Percentiles rank a stretch among this genome's conserved stretches.
phyloP scores from a whole-genome alignment of 179 eudicot genomes.

The Actinidia arguta region DNA sequence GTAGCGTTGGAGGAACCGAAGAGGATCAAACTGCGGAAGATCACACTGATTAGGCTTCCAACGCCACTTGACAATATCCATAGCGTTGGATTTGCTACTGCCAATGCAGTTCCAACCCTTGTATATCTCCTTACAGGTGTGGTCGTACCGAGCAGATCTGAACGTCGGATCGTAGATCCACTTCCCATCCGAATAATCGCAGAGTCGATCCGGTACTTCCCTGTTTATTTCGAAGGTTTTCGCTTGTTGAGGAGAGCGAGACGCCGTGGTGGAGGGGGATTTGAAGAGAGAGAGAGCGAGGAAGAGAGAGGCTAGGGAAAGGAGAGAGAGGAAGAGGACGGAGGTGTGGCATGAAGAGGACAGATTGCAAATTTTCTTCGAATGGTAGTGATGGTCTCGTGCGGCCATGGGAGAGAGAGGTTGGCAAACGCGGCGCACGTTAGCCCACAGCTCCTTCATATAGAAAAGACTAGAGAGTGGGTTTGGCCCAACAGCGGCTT shows the following conservation, averaged over 20 bases:
- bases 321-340: slow-evolving; percentile 46
- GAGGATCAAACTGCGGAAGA: slow-evolving; percentile 71
- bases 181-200: slow-evolving; percentile 69
- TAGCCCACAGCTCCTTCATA: background rate
- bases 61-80: slow-evolving; percentile 71
- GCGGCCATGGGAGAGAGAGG: slow-evolving; percentile 35
- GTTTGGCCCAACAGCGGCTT: no score
- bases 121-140: slow-evolving; percentile 89
- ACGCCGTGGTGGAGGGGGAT: slow-evolving; percentile 24
- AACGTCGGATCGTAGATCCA: slow-evolving; percentile 73
- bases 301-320: slow-evolving; percentile 54
- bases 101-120: slow-evolving; percentile 92
- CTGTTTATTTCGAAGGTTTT: background rate
- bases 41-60: slow-evolving; percentile 79
- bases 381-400: slow-evolving; percentile 26
- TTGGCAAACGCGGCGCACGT: slow-evolving; percentile 13
- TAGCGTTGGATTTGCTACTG: slow-evolving; percentile 66
- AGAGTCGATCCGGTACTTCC: slow-evolving; percentile 20
- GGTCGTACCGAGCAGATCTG: slow-evolving; percentile 62
- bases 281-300: slow-evolving; percentile 53
- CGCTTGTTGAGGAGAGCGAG: slow-evolving; percentile 4
- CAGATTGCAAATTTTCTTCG: slow-evolving; percentile 27
- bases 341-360: slow-evolving; percentile 9
- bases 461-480: background rate
- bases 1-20: slow-evolving; percentile 20